Evolutionary conservation across 2,329 filamentous ascomycete genomes (phyloP).

Genomic region (Acephala macrosclerotiorum): DNA sequence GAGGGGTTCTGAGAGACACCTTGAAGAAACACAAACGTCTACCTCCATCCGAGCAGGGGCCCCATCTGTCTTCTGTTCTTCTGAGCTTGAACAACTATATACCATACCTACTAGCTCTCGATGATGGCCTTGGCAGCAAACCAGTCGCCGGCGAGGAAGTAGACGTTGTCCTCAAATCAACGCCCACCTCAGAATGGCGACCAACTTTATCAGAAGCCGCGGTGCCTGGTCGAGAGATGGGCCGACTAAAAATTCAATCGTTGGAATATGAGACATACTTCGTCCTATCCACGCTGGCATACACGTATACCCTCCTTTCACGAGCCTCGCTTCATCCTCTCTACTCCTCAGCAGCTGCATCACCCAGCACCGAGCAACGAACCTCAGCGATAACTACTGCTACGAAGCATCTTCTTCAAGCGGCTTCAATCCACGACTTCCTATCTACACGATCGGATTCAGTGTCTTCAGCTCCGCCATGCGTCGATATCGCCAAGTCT

Average conservation of each 20-base stretch:
- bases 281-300: conserved; percentile 77
- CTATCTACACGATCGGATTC: conserved; percentile 64
- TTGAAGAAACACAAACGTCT: conserved; percentile 92
- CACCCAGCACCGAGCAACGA: conserved; percentile 70
- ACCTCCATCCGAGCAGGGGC: conserved; percentile 71
- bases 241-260: conserved; percentile 73
- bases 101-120: conserved; percentile 82
- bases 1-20: conserved; percentile 81
- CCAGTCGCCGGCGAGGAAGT: conserved; percentile 66
- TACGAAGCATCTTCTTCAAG: conserved; percentile 79
- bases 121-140: conserved; percentile 70
- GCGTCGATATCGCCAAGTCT: conserved; percentile 60
- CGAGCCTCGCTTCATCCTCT: conserved; percentile 76
- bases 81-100: conserved; percentile 78
- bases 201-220: conserved; percentile 74
- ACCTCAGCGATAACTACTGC: conserved; percentile 74
- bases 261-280: conserved; percentile 88
- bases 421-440: conserved; percentile 79
- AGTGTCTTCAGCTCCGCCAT: conserved; percentile 49
- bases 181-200: conserved; percentile 81
- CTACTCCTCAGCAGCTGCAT: conserved; percentile 69
- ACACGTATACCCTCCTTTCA: conserved; percentile 75
- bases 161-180: conserved; percentile 67
- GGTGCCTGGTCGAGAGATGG: conserved; percentile 68
- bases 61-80: conserved; percentile 74